Evolutionary conservation across 768 basidiomycete genomes (phyloP).

Genomic region (Steccherinum ochraceum): DNA sequence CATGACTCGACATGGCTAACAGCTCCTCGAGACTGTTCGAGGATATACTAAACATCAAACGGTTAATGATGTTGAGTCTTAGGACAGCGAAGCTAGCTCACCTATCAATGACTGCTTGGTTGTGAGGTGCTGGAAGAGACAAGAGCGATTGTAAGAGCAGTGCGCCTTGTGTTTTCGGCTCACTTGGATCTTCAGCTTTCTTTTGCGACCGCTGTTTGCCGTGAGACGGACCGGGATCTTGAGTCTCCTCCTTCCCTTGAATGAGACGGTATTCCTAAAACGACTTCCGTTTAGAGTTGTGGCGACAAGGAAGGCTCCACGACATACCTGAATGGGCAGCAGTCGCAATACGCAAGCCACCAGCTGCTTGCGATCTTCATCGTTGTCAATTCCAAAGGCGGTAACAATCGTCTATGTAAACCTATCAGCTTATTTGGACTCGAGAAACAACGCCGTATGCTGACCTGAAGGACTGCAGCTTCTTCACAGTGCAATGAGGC

Average conservation of each 20-base stretch:
- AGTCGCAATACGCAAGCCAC: conserved; percentile 65
- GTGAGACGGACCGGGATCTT: not conserved
- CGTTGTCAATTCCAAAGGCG: conserved; percentile 47
- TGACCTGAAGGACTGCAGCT: conserved; percentile 50
- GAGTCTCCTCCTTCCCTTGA: not conserved
- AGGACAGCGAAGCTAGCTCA: conserved; percentile 23
- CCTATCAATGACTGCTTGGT: conserved; percentile 67
- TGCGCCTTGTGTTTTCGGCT: conserved; percentile 78
- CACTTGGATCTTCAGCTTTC: conserved; percentile 32
- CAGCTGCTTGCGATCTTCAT: conserved; percentile 44
- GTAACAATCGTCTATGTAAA: conserved; percentile 48
- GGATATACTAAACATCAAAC: conserved; percentile 46
- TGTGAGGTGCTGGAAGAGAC: conserved; percentile 58
- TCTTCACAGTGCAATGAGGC: conserved; percentile 41
- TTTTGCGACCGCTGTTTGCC: conserved; percentile 14
- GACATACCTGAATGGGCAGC: conserved; percentile 40
- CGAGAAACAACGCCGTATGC: no score
- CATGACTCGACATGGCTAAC: conserved; percentile 51
- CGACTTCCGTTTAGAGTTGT: not conserved
- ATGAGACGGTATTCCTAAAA: not conserved
- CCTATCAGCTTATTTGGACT: no score
- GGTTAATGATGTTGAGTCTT: conserved; percentile 6
- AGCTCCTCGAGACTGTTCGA: conserved; percentile 53
- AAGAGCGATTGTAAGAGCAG: conserved; percentile 81
- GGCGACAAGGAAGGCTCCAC: not conserved